Evolutionary conservation across 768 basidiomycete species (phyloP).

Genomic region (Sistotremastrum suecicum): DNA sequence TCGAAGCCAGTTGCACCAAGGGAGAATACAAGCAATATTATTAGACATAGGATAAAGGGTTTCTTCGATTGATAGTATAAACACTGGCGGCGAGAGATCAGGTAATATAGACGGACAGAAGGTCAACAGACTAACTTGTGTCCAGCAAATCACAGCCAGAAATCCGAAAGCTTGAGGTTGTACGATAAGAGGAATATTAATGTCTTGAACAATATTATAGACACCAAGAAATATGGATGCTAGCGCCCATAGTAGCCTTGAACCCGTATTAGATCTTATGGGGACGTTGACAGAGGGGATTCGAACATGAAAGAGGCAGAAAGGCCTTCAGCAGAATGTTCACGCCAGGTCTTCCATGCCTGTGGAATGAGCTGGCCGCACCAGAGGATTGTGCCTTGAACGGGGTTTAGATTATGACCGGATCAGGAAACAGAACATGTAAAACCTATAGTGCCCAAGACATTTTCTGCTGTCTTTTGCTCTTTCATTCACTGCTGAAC

Average conservation of each 20-base stretch:
- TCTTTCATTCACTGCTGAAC: no score
- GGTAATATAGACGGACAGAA: no score
- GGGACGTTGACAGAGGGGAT: background rate
- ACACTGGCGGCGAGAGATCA: constrained; percentile 30
- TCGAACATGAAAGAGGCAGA: constrained; percentile 34
- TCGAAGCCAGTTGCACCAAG: constrained; percentile 42
- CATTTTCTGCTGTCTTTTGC: constrained; percentile 36
- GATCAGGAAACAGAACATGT: constrained; percentile 6
- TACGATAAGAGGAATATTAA: constrained; percentile 60
- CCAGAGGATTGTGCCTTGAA: constrained; percentile 50
- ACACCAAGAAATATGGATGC: constrained; percentile 49
- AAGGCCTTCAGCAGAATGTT: constrained; percentile 54
- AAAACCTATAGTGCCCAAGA: constrained; percentile 50
- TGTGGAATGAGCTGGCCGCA: constrained; percentile 55
- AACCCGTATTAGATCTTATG: background rate
- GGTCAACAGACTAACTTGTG: constrained; percentile 32
- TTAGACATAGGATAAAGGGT: constrained; percentile 19
- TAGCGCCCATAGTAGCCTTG: constrained; percentile 47
- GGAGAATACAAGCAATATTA: constrained; percentile 25
- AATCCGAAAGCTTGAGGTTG: constrained; percentile 54
- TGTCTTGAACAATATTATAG: constrained; percentile 46
- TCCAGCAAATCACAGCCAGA: constrained; percentile 47
- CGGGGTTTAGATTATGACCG: background rate
- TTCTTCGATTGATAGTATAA: constrained; percentile 44
- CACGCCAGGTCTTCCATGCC: constrained; percentile 56